Evolutionary conservation across 208 protist species (phyloP).

Genomic region (Crithidia acanthocephali): DNA sequence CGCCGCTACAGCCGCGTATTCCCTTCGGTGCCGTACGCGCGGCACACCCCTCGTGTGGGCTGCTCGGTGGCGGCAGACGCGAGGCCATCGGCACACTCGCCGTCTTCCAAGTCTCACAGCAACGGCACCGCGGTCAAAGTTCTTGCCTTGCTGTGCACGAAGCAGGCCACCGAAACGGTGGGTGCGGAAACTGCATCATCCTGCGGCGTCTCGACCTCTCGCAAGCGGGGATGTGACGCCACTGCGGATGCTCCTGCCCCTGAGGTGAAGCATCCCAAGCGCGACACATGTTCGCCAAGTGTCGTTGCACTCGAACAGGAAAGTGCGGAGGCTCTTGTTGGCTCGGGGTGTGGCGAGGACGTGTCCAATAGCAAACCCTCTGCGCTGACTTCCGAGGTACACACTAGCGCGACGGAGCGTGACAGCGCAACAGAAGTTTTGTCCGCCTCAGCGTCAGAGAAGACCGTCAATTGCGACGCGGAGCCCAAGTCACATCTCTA

Average conservation of each 20-base stretch:
- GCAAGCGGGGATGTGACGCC: slow-evolving; percentile 14
- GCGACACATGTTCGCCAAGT: not conserved
- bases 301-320: not conserved
- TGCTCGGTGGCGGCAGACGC: slow-evolving; percentile 24
- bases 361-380: too few relatives aligned
- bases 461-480: not conserved
- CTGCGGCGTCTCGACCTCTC: not conserved
- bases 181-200: not conserved
- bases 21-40: slow-evolving; percentile 41
- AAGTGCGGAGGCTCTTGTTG: too few relatives aligned
- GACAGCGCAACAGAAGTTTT: too few relatives aligned
- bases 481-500: slow-evolving; percentile 40
- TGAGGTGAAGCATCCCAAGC: not conserved
- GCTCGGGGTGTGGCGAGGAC: too few relatives aligned
- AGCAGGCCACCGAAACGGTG: not conserved
- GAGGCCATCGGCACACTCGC: not conserved
- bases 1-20: slow-evolving; percentile 37
- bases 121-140: slow-evolving; percentile 30
- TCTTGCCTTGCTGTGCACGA: slow-evolving; percentile 41
- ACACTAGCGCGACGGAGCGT: too few relatives aligned
- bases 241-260: not conserved
- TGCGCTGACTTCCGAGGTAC: too few relatives aligned
- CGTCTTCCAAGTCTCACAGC: not conserved
- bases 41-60: slow-evolving; percentile 38
- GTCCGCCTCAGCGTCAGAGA: not conserved